Percentiles rank a stretch among this genome's conserved stretches.
These are phyloP conservation scores for Candida adriatica DNA, from an alignment of 805 yeast genomes.

Conservation along the genomic window DNA sequence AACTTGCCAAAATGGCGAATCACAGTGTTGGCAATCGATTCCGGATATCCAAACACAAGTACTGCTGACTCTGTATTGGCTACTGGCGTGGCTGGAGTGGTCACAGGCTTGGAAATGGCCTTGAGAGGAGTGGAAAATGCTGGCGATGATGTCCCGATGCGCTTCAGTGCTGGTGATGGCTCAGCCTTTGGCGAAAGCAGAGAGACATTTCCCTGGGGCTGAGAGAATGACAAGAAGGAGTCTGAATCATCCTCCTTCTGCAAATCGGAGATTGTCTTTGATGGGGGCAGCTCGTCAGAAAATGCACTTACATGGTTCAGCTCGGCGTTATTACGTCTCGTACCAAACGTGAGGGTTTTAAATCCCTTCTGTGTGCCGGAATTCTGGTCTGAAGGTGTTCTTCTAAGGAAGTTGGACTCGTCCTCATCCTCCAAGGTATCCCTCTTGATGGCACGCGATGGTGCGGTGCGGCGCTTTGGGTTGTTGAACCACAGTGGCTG, in stretches of 20 bases:
- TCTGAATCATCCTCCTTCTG: conserved; percentile 30
- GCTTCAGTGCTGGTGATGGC: conserved; percentile 3
- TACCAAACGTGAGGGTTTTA: conserved; percentile 32
- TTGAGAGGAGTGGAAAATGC: conserved; percentile 18
- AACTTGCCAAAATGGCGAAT: conserved; percentile 70
- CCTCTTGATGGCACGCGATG: conserved; percentile 40
- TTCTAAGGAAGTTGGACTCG: conserved; percentile 20
- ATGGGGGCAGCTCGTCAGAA: conserved; percentile 36
- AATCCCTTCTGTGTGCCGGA: conserved; percentile 25
- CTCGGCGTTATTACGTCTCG: conserved; percentile 24
- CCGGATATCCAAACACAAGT: conserved; percentile 85
- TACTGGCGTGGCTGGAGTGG: conserved; percentile 1
- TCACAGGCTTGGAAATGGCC: conserved; percentile 1
- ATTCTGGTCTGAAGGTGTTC: conserved; percentile 10
- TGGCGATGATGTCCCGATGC: conserved; percentile 3
- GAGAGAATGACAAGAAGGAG: conserved; percentile 16
- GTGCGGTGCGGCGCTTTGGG: conserved; percentile 40
- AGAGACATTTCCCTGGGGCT: conserved; percentile 8
- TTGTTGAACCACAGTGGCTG: conserved; percentile 33
- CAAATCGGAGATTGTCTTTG: conserved; percentile 33
- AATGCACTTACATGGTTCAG: conserved; percentile 25
- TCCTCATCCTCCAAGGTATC: conserved; percentile 19
- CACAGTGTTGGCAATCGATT: conserved; percentile 57
- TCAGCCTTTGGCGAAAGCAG: conserved; percentile 5
- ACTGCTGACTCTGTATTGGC: conserved; percentile 50